These are phyloP conservation scores for Paraconiothyrium brasiliense DNA, from an alignment of 2,329 filamentous ascomycete genomes.

Conservation along the genomic window DNA sequence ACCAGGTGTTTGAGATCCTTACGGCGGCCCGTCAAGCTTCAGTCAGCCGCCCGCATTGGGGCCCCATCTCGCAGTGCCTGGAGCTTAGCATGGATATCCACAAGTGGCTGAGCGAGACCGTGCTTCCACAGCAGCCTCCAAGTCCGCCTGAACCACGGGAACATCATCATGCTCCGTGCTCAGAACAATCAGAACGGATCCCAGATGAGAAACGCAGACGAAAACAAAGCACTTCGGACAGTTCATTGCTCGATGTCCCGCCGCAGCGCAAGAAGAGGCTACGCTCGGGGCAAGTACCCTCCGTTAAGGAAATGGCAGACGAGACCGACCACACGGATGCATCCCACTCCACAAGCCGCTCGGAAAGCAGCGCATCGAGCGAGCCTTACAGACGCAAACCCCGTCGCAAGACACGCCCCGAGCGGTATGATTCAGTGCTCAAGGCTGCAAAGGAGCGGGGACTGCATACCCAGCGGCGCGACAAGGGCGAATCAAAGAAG, in stretches of 20 bases:
- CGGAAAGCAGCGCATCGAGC: constrained; percentile 30
- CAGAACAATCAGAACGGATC: constrained; percentile 27
- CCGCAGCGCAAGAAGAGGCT: constrained; percentile 21
- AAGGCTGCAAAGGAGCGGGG: constrained; percentile 38
- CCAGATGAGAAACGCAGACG: constrained; percentile 35
- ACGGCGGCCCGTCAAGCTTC: constrained; percentile 33
- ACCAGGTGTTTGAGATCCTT: constrained; percentile 13
- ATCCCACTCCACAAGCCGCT: constrained; percentile 25
- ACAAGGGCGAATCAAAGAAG: constrained; percentile 41
- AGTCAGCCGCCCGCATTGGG: constrained; percentile 23
- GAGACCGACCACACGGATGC: constrained; percentile 28
- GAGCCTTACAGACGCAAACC: constrained; percentile 54
- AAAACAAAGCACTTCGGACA: constrained; percentile 52
- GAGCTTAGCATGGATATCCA: constrained; percentile 54
- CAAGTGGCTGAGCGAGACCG: constrained; percentile 56
- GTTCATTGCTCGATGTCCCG: constrained; percentile 46
- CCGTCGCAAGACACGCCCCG: constrained; percentile 58
- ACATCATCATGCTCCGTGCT: constrained; percentile 33
- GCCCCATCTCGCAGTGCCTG: constrained; percentile 7
- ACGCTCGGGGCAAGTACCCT: constrained; percentile 18
- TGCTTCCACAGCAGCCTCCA: constrained; percentile 43
- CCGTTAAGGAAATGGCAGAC: constrained; percentile 20
- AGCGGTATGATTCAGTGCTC: constrained; percentile 55
- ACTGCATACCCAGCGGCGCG: constrained; percentile 26
- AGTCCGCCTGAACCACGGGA: constrained; percentile 31